A percentile compares a stretch with the other conserved stretches of the same genome.
Conservation (phyloP, 2,329 filamentous ascomycete species). For the Epichloe festucae region DNA sequence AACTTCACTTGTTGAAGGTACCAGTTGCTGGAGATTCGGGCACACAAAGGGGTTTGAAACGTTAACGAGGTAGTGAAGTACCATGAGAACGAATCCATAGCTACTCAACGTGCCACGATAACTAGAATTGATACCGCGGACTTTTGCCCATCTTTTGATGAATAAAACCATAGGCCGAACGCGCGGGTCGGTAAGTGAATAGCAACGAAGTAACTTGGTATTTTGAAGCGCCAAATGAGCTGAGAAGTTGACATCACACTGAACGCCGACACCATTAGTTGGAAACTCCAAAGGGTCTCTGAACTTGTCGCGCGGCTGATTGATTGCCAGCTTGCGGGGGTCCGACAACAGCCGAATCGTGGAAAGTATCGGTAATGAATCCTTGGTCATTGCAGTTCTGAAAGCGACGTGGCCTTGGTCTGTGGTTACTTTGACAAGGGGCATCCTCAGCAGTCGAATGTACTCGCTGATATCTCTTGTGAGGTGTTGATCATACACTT, state of each 20-base stretch:
- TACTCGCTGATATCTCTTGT: conserved; percentile 32
- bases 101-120: conserved; percentile 79
- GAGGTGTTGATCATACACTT: conserved; percentile 28
- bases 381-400: conserved; percentile 24
- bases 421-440: conserved; percentile 13
- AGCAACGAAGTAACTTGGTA: conserved; percentile 69
- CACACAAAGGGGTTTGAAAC: conserved; percentile 68
- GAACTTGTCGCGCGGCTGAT: conserved; percentile 41
- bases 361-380: conserved; percentile 22
- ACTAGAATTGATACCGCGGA: conserved; percentile 71
- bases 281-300: conserved; percentile 61
- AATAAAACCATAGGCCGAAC: conserved; percentile 72
- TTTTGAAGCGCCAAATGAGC: conserved; percentile 76
- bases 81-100: conserved; percentile 87
- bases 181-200: conserved; percentile 64
- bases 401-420: conserved; percentile 9
- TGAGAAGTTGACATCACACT: conserved; percentile 87
- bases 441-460: conserved; percentile 33
- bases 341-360: conserved; percentile 33
- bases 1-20: conserved; percentile 26
- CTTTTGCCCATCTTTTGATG: conserved; percentile 83
- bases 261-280: conserved; percentile 63
- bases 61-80: conserved; percentile 81
- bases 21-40: conserved; percentile 62
- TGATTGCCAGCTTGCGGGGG: conserved; percentile 35